Percentiles rank a stretch among this genome's conserved stretches.
Conservation (phyloP, 352 stramenopile species). For the Globisporangium parvum region DNA sequence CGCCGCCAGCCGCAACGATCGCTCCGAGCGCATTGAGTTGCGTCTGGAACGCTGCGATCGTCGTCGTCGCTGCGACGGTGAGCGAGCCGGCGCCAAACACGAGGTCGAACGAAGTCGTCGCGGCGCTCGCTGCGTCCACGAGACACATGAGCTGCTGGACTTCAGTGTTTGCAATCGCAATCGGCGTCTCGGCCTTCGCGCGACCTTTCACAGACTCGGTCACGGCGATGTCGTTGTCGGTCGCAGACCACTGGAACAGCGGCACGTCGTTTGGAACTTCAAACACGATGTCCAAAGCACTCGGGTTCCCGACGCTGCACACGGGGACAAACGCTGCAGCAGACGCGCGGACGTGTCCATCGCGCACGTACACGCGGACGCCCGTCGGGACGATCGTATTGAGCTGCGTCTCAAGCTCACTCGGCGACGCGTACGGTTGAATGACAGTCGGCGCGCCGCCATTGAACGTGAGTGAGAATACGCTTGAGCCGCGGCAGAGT, state of each 20-base stretch:
- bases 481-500: constrained; percentile 31
- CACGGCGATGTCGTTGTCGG: constrained; percentile 57
- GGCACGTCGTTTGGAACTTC: constrained; percentile 36
- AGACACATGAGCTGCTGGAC: constrained; percentile 50
- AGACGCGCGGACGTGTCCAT: constrained; percentile 16
- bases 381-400: constrained; percentile 42
- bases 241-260: constrained; percentile 46
- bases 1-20: constrained; percentile 36
- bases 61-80: constrained; percentile 33
- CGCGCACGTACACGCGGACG: constrained; percentile 37
- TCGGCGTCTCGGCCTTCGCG: constrained; percentile 16
- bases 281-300: constrained; percentile 57
- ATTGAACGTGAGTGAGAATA: constrained; percentile 45
- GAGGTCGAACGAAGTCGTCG: constrained; percentile 43
- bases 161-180: constrained; percentile 54
- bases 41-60: constrained; percentile 26
- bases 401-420: constrained; percentile 41
- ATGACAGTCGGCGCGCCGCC: constrained; percentile 17
- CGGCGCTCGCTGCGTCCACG: constrained; percentile 23
- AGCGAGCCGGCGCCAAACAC: constrained; percentile 29
- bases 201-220: constrained; percentile 53
- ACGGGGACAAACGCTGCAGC: constrained; percentile 38
- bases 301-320: constrained; percentile 42
- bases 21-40: constrained; percentile 43
- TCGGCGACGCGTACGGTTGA: constrained; percentile 32